These are phyloP conservation scores for Tolypocladium nubicola DNA, from an alignment of 2,329 filamentous ascomycete genomes.

Conservation along the genomic window DNA sequence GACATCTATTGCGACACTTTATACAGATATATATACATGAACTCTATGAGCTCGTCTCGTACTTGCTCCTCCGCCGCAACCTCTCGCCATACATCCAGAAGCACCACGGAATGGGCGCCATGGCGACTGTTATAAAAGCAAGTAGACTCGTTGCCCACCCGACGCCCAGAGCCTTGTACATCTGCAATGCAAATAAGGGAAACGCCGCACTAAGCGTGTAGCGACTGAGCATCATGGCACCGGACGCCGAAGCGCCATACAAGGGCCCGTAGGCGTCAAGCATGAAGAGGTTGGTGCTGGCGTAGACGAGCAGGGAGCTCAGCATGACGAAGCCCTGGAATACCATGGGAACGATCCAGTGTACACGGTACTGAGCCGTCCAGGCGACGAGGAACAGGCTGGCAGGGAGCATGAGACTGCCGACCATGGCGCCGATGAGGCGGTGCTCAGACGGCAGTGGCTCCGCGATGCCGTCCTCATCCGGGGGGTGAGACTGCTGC, in stretches of 20 bases:
- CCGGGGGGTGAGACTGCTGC: constrained; percentile 25
- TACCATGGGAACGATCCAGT: constrained; percentile 14
- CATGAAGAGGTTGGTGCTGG: constrained; percentile 16
- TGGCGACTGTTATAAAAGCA: constrained; percentile 24
- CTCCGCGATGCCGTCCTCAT: constrained; percentile 30
- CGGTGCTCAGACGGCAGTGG: constrained; percentile 54
- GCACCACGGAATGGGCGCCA: constrained; percentile 24
- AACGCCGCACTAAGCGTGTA: constrained; percentile 52
- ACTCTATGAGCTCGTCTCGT: constrained; percentile 13
- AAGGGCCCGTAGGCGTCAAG: constrained; percentile 16
- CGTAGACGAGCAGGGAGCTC: constrained; percentile 15
- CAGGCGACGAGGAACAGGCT: constrained; percentile 61
- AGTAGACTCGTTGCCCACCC: constrained; percentile 34
- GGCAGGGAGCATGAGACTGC: constrained; percentile 49
- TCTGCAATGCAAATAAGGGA: constrained; percentile 27
- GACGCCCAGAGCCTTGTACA: constrained; percentile 27
- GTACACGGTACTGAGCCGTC: constrained; percentile 29
- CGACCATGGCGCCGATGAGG: constrained; percentile 50
- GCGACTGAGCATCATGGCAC: constrained; percentile 14
- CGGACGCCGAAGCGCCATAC: constrained; percentile 15
- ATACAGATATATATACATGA: neutral
- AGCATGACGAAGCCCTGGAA: constrained; percentile 15
- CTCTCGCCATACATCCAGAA: constrained; percentile 14
- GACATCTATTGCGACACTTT: neutral
- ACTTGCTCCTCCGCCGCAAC: constrained; percentile 12